phyloP scores from a whole-genome alignment of 1,284 basidiomycete genomes.

The Agaricales sp. region DNA sequence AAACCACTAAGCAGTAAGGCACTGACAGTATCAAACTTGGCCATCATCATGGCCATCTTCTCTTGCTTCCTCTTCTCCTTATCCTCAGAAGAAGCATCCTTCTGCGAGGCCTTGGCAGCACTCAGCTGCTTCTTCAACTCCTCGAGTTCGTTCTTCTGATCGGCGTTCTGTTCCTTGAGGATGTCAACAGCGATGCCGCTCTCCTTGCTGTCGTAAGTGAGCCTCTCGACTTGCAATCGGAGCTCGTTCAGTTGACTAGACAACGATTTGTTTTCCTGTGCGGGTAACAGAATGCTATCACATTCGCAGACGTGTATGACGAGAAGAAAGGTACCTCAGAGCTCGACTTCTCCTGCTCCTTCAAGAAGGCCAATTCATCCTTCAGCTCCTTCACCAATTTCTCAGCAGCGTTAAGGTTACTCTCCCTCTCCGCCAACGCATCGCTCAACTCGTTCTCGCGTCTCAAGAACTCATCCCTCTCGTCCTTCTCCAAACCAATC shows the following conservation, averaged over 20 bases:
- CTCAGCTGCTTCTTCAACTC: constrained; percentile 78
- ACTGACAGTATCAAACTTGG: constrained; percentile 89
- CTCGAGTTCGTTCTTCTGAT: constrained; percentile 83
- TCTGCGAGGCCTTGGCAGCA: constrained; percentile 74
- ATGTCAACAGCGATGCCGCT: constrained; percentile 91
- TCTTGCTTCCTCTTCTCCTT: constrained; percentile 99
- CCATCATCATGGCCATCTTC: constrained; percentile 99
- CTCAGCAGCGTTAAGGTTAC: constrained; percentile 61
- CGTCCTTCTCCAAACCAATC: constrained; percentile 87
- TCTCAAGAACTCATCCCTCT: constrained; percentile 93
- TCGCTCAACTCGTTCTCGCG: constrained; percentile 97
- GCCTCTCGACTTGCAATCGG: constrained; percentile 81
- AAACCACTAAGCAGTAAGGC: constrained; percentile 11
- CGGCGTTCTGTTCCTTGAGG: constrained; percentile 90
- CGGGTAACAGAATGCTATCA: constrained; percentile 3
- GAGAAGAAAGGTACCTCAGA: constrained; percentile 45
- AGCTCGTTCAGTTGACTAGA: constrained; percentile 88
- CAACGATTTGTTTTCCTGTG: constrained; percentile 85
- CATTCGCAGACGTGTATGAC: not conserved
- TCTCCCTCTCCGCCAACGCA: constrained; percentile 87
- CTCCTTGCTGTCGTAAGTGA: constrained; percentile 96
- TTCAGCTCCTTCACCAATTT: constrained; percentile 78
- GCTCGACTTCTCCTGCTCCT: constrained; percentile 78
- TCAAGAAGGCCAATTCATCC: constrained; percentile 81
- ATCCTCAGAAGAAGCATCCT: constrained; percentile 83